These are phyloP conservation scores for Podila epigama DNA, from an alignment of 192 early-diverging fungal genomes.

Conservation along the genomic window DNA sequence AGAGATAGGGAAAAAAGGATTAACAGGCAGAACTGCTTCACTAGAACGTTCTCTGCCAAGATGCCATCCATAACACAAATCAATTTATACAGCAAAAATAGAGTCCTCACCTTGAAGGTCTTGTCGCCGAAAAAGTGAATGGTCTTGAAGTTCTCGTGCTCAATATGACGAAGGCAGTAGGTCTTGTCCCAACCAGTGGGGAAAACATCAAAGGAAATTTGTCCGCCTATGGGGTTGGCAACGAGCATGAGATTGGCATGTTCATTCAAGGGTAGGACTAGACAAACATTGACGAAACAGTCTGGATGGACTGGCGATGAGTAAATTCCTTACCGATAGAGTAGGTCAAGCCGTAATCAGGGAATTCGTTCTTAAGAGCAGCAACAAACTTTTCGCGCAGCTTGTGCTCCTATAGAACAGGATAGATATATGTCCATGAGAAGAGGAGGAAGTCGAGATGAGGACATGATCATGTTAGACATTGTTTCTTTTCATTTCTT, in stretches of 20 bases:
- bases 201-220: constrained; percentile 99
- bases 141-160: constrained; percentile 84
- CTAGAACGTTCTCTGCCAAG: too few relatives aligned
- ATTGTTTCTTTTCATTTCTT: too few relatives aligned
- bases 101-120: constrained; percentile 75
- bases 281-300: too few relatives aligned
- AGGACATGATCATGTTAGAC: too few relatives aligned
- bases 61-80: too few relatives aligned
- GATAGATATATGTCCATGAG: too few relatives aligned
- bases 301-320: too few relatives aligned
- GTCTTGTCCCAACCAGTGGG: constrained; percentile 99
- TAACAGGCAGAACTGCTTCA: too few relatives aligned
- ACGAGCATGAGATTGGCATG: not conserved
- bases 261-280: too few relatives aligned
- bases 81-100: not conserved
- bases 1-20: too few relatives aligned
- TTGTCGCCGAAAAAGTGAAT: constrained; percentile 99
- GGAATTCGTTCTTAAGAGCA: constrained; percentile 82
- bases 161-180: constrained; percentile 92
- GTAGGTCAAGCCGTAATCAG: constrained; percentile 87
- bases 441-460: too few relatives aligned
- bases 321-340: constrained; percentile 79
- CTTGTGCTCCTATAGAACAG: constrained; percentile 61
- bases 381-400: constrained; percentile 88
- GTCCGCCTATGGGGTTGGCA: constrained; percentile 66